Base-by-base conservation (phyloP, 148 eudicot genomes). In the Beta vulgaris region DNA sequence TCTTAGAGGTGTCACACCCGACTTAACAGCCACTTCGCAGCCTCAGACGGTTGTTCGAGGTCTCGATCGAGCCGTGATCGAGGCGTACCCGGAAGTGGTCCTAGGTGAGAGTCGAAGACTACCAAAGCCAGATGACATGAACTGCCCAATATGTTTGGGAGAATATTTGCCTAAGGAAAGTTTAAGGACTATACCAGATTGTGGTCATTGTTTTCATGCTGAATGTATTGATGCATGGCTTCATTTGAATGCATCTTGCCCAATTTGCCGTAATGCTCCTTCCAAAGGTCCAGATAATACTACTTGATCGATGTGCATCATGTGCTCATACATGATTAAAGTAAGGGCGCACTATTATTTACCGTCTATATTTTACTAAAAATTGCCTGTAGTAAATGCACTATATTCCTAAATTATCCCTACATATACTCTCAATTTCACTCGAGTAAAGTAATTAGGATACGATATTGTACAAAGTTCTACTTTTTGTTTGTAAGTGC, bases 221-320 rank as follows among this genome's bases (percentile, higher is more conserved):
- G 84, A 81, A 13, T 91, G 96, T 26, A 68, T 91, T 55, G 92
- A 88, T 34, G 88, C 87, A 62, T 91, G 96, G 92, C 92, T 88
- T 57, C 74, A 51, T 6, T 34, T 81, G 44, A 87, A 87, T 26
- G 82, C 78, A 0, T 66, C 96, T 12, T 91, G 96, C 68, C 96
- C 96, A 0, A 78, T 91, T 74, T 91, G 92, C 29, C 73, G 92
- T 15, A 80, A 61, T 39, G 82, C 83, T 39, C 89, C 88, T 7
- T 25, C 76, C 21, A 68, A 19, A 29, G 2, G 23, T 40, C 31
- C 35, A 0, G 28, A 21, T 25, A 29, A 18, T 26, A 23, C 5
- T 25, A 39, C 49, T 55, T 73, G 15, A 62, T 43, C 2, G 4
- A 57, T 37, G 18, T n/a, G 6, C n/a, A n/a, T n/a, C n/a, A n/a